Percentiles rank a stretch among this genome's conserved stretches.
phyloP scores from a whole-genome alignment of 2,329 filamentous ascomycete species.

The Xylaria sp. region DNA sequence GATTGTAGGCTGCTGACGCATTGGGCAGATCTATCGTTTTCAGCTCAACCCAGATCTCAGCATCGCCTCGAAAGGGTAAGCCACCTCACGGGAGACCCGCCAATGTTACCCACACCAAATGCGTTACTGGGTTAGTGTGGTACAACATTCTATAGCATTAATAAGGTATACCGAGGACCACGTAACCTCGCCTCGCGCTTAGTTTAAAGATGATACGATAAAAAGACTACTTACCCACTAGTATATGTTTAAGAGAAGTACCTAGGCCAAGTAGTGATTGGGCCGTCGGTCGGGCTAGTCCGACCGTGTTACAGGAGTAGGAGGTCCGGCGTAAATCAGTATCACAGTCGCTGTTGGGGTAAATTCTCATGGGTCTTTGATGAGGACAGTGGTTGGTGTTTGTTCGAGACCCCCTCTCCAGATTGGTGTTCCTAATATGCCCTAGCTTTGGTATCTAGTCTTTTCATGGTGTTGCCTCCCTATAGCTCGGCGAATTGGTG shows the following conservation, averaged over 20 bases:
- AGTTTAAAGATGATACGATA: background rate
- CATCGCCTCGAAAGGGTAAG: slow-evolving; percentile 12
- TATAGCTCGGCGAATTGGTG: too few species aligned
- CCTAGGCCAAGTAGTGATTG: too few species aligned
- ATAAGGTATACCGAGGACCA: background rate
- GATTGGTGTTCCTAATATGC: too few species aligned
- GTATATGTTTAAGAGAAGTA: background rate
- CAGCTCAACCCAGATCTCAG: slow-evolving; percentile 10
- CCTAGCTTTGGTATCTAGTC: too few species aligned
- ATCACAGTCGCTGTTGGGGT: background rate
- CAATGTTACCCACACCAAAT: slow-evolving; percentile 3
- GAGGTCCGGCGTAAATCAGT: background rate
- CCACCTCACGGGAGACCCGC: background rate
- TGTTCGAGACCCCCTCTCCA: background rate
- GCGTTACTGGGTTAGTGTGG: background rate
- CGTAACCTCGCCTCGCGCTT: background rate
- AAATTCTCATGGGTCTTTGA: background rate
- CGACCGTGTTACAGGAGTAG: background rate
- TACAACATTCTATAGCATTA: background rate
- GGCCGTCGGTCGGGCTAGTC: background rate
- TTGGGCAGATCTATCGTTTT: slow-evolving; percentile 6
- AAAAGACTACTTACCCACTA: too few species aligned
- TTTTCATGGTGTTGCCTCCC: too few species aligned
- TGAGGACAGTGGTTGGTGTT: background rate
- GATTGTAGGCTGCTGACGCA: background rate